Conservation (phyloP, 2,329 filamentous ascomycete genomes). For the Shiraia sp. region DNA sequence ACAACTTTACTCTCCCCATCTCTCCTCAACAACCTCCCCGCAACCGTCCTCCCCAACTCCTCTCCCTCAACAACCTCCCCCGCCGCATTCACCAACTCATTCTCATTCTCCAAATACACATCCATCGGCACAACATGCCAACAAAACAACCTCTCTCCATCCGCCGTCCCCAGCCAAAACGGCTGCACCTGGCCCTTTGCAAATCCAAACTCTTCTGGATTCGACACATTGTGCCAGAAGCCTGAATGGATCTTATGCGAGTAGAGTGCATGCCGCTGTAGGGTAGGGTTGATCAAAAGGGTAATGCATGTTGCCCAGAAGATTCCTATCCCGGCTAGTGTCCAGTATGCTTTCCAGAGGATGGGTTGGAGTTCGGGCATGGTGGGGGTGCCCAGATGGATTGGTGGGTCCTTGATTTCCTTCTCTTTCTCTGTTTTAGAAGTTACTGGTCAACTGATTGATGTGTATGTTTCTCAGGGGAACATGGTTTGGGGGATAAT, state of each 20-base stretch:
- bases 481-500: background rate
- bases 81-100: constrained; percentile 50
- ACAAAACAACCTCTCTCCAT: constrained; percentile 78
- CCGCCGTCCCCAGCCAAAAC: constrained; percentile 74
- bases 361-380: constrained; percentile 36
- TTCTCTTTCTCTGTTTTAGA: background rate
- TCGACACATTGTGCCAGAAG: constrained; percentile 72
- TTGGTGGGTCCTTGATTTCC: background rate
- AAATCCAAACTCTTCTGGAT: constrained; percentile 84
- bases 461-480: background rate
- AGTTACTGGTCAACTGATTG: background rate
- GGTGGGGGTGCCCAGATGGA: too few species aligned
- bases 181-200: constrained; percentile 86
- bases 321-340: constrained; percentile 57
- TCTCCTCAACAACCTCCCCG: constrained; percentile 55
- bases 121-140: constrained; percentile 89
- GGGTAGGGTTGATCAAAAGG: constrained; percentile 66
- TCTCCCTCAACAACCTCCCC: constrained; percentile 51
- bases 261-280: constrained; percentile 84
- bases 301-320: constrained; percentile 70
- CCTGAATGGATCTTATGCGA: constrained; percentile 76
- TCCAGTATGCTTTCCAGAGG: constrained; percentile 44
- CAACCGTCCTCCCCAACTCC: constrained; percentile 53
- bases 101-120: constrained; percentile 73
- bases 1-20: constrained; percentile 58